These are phyloP conservation scores for Yamadazyma jaroonii DNA, from an alignment of 1,139 yeast species.

Conservation along the genomic window DNA sequence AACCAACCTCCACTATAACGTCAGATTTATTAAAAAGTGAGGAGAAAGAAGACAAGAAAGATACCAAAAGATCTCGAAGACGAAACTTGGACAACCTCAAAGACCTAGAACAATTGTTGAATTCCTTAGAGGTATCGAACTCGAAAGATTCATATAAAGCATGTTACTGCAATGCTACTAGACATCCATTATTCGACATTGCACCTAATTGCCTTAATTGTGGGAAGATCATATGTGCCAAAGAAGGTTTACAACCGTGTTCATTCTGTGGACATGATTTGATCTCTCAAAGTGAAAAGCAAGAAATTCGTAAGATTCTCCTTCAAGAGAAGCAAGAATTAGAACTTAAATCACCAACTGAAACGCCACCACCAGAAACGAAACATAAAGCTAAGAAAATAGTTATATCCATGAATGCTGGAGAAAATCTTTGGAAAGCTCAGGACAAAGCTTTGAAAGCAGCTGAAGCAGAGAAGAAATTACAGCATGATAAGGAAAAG, in stretches of 20 bases:
- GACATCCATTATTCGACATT: slow-evolving; percentile 83
- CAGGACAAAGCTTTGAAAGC: slow-evolving; percentile 62
- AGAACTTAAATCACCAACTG: slow-evolving; percentile 8
- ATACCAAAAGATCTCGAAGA: slow-evolving; percentile 31
- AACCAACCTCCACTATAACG: slow-evolving; percentile 14
- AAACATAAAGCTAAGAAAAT: slow-evolving; percentile 33
- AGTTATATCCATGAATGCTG: slow-evolving; percentile 52
- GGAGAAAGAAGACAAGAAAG: slow-evolving; percentile 20
- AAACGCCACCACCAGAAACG: slow-evolving; percentile 10
- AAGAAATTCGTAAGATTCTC: slow-evolving; percentile 54
- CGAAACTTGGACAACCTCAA: slow-evolving; percentile 50
- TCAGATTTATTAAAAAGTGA: slow-evolving; percentile 19
- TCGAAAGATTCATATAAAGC: slow-evolving; percentile 18
- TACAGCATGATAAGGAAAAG: slow-evolving; percentile 23
- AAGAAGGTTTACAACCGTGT: slow-evolving; percentile 91
- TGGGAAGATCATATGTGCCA: slow-evolving; percentile 87
- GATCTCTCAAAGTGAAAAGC: slow-evolving; percentile 56
- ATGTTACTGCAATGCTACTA: slow-evolving; percentile 82
- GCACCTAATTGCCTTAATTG: slow-evolving; percentile 94
- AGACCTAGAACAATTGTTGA: slow-evolving; percentile 50
- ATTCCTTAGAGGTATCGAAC: slow-evolving; percentile 30
- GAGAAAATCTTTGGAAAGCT: slow-evolving; percentile 65
- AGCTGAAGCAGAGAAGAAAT: slow-evolving; percentile 39
- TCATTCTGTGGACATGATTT: slow-evolving; percentile 74
- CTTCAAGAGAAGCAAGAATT: slow-evolving; percentile 39